These are phyloP conservation scores for Tremella fuciformis DNA, from an alignment of 768 basidiomycete species.

Conservation along the genomic window DNA sequence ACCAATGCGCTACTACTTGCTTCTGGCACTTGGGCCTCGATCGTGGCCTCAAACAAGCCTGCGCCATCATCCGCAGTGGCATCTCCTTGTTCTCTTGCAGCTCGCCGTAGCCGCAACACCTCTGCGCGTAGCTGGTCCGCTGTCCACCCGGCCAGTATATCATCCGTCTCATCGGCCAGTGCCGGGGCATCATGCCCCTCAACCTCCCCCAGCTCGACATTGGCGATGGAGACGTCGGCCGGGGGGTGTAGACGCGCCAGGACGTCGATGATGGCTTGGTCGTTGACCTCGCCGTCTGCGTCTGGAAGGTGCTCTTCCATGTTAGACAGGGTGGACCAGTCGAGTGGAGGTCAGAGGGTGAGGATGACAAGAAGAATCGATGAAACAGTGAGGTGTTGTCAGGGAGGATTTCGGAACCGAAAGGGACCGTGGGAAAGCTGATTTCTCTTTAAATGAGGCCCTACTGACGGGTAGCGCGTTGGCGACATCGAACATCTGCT, in stretches of 20 bases:
- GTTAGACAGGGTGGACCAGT: slow-evolving; percentile 1
- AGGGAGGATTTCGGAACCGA: not conserved
- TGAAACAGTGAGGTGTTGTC: slow-evolving; percentile 1
- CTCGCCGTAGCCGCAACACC: not conserved
- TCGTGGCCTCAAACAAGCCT: not conserved
- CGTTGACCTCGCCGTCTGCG: not conserved
- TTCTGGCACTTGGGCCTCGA: not conserved
- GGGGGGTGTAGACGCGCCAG: slow-evolving; percentile 1
- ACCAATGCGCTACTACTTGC: not conserved
- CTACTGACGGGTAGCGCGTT: too few relatives aligned
- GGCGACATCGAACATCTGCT: too few relatives aligned
- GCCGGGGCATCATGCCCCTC: too few relatives aligned
- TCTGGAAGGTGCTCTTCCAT: not conserved
- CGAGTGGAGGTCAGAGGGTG: slow-evolving; percentile 7
- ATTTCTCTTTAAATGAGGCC: too few relatives aligned
- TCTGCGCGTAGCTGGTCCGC: slow-evolving; percentile 19
- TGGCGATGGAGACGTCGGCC: too few relatives aligned
- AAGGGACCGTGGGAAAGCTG: not conserved
- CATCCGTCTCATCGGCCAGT: not conserved
- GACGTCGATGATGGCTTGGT: slow-evolving; percentile 2
- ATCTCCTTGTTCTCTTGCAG: not conserved
- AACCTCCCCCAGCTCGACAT: too few relatives aligned
- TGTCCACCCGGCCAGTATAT: slow-evolving; percentile 21
- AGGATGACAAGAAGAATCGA: slow-evolving; percentile 5
- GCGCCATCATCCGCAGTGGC: not conserved